Conservation (phyloP, 148 eudicot species). For the Rhododendron kiyosumense region DNA sequence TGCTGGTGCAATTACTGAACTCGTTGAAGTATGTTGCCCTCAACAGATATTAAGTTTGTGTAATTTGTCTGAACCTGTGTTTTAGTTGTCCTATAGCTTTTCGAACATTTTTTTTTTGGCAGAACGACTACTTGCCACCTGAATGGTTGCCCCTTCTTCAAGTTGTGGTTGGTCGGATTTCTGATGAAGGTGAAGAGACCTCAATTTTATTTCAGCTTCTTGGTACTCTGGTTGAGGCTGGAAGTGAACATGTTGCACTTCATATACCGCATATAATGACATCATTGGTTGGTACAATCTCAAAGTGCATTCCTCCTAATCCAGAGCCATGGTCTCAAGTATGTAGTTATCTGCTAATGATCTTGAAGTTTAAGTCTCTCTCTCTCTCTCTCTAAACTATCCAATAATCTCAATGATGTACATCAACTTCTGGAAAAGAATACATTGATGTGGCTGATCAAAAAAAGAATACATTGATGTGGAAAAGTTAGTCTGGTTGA, state of each 20-base stretch:
- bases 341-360: conserved; percentile 17
- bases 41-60: not conserved
- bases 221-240: conserved; percentile 66
- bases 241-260: conserved; percentile 46
- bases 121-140: conserved; percentile 70
- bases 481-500: not conserved
- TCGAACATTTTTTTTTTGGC: conserved; percentile 14
- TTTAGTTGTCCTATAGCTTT: not conserved
- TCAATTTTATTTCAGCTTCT: conserved; percentile 64
- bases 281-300: conserved; percentile 37
- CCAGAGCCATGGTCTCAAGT: conserved; percentile 75
- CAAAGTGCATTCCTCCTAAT: conserved; percentile 46
- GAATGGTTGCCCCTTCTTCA: conserved; percentile 77
- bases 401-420: not conserved
- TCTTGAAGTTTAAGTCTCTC: not conserved
- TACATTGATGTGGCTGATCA: not conserved
- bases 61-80: not conserved
- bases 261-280: conserved; percentile 51
- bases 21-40: conserved; percentile 43
- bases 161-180: conserved; percentile 52
- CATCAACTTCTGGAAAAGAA: not conserved
- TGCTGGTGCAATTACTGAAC: conserved; percentile 64
- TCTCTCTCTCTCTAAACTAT: not conserved
- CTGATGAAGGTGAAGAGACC: conserved; percentile 51
- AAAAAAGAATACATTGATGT: not conserved